Evolutionary conservation across 2,329 filamentous ascomycete genomes (phyloP).

Genomic region (Thielaviopsis musarum): DNA sequence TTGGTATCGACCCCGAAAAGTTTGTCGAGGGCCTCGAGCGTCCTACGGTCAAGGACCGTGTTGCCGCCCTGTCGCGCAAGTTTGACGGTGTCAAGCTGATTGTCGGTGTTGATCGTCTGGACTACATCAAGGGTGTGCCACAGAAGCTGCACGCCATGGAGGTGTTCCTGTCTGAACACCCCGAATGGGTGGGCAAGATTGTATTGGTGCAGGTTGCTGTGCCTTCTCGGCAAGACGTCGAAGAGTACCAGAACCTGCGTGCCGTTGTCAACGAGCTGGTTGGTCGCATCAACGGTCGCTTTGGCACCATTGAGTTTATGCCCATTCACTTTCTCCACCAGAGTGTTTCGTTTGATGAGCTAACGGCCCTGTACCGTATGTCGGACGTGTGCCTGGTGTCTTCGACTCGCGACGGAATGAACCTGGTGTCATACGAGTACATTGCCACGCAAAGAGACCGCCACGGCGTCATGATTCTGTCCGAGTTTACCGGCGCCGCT

Average conservation of each 20-base stretch:
- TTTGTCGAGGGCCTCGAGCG: slow-evolving; percentile 80
- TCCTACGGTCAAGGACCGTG: slow-evolving; percentile 72
- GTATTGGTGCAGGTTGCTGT: slow-evolving; percentile 93
- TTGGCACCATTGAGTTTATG: slow-evolving; percentile 96
- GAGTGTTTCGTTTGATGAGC: slow-evolving; percentile 84
- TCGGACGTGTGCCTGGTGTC: slow-evolving; percentile 87
- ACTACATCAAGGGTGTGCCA: slow-evolving; percentile 98
- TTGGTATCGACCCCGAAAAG: slow-evolving; percentile 94
- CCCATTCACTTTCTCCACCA: slow-evolving; percentile 98
- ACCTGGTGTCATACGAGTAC: slow-evolving; percentile 95
- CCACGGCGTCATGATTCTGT: slow-evolving; percentile 86
- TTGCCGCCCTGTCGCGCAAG: slow-evolving; percentile 68
- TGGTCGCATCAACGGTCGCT: slow-evolving; percentile 90
- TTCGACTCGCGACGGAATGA: slow-evolving; percentile 97
- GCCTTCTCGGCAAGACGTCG: slow-evolving; percentile 84
- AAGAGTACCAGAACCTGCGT: slow-evolving; percentile 92
- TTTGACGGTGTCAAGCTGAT: slow-evolving; percentile 95
- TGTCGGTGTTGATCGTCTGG: slow-evolving; percentile 86
- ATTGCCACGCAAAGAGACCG: slow-evolving; percentile 83
- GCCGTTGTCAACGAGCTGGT: slow-evolving; percentile 95
- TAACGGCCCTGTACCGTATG: slow-evolving; percentile 82
- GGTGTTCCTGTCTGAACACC: slow-evolving; percentile 90
- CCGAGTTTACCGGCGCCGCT: slow-evolving; percentile 89
- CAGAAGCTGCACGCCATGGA: slow-evolving; percentile 95
- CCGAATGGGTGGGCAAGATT: slow-evolving; percentile 95